These are phyloP conservation scores for Luvunga scandens DNA, from an alignment of 345 rosid species.

Conservation along the genomic window DNA sequence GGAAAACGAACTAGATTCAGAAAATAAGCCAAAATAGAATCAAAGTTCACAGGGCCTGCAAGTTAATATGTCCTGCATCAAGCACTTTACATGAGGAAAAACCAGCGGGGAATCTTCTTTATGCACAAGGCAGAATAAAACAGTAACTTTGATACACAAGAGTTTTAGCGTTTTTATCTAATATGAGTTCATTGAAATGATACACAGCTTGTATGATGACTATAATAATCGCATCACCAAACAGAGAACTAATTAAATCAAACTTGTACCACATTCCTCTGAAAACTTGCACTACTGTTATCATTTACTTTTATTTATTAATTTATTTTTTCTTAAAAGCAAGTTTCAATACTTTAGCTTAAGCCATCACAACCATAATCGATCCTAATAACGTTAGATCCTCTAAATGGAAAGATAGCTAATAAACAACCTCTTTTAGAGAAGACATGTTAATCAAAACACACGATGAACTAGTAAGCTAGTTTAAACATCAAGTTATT, in stretches of 20 bases:
- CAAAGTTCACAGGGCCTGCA: not conserved
- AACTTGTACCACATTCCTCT: not conserved
- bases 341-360: not conserved
- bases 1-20: not conserved
- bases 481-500: not conserved
- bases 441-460: not conserved
- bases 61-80: not conserved
- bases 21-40: not conserved
- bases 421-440: not conserved
- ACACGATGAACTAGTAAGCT: not conserved
- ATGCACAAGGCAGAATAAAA: not conserved
- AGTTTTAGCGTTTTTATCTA: not conserved
- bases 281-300: not conserved
- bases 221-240: not conserved
- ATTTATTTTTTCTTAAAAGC: not conserved
- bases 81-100: not conserved
- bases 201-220: not conserved
- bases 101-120: not conserved
- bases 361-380: not conserved
- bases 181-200: not conserved
- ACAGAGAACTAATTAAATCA: not conserved
- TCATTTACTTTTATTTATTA: not conserved
- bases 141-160: not conserved
- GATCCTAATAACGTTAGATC: not conserved
- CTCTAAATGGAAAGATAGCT: not conserved